A percentile compares a stretch with the other conserved stretches of the same genome.
These are phyloP conservation scores for Triticum turgidum DNA, from an alignment of 176 grass and related monocot species.

Conservation along the genomic window DNA sequence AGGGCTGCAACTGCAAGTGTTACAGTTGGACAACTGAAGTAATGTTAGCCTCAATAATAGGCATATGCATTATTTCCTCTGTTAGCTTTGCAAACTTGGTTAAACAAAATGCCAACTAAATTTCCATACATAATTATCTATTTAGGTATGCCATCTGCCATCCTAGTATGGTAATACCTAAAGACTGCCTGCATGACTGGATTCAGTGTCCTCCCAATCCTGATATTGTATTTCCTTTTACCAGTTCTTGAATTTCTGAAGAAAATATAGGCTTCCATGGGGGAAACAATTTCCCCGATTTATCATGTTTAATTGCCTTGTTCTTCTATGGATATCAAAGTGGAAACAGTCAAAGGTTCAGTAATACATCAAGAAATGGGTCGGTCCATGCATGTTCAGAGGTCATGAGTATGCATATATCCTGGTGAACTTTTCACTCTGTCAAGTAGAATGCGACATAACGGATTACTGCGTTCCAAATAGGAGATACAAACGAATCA, in stretches of 20 bases:
- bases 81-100: background rate
- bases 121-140: background rate
- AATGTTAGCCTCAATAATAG: background rate
- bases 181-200: background rate
- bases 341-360: background rate
- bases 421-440: background rate
- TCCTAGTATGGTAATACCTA: background rate
- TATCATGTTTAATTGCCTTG: background rate
- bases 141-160: background rate
- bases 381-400: background rate
- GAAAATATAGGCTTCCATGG: background rate
- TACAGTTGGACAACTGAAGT: background rate
- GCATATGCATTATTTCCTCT: background rate
- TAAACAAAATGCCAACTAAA: background rate
- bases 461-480: background rate
- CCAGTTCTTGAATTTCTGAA: background rate
- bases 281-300: background rate
- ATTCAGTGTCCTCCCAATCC: background rate
- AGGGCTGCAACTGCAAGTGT: background rate
- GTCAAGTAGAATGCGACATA: background rate
- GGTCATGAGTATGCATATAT: background rate
- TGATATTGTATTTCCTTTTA: background rate
- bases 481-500: background rate
- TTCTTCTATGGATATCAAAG: background rate
- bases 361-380: background rate